Evolutionary conservation across 108 stramenopile genomes (phyloP).

Genomic region (Tribonema minus): DNA sequence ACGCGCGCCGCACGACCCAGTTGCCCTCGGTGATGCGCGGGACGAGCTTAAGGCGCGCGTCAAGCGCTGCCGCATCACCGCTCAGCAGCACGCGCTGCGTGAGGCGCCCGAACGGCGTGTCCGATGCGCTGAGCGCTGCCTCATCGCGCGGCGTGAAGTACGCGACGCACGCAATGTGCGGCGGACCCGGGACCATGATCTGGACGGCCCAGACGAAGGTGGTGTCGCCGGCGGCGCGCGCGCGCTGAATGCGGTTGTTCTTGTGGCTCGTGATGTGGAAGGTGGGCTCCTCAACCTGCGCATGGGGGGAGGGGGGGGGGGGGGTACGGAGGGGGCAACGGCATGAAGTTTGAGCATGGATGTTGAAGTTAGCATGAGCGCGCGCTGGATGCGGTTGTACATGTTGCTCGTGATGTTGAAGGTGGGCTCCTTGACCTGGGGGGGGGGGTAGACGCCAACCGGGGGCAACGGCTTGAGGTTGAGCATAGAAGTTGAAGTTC

Average conservation of each 20-base stretch:
- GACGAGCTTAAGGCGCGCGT: constrained; percentile 83
- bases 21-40: constrained; percentile 83
- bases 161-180: constrained; percentile 39
- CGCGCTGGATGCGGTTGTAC: not conserved
- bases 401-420: not conserved
- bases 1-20: constrained; percentile 80
- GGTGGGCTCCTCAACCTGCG: too few species aligned
- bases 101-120: constrained; percentile 50
- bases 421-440: too few species aligned
- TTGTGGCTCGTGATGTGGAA: not conserved
- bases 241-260: not conserved
- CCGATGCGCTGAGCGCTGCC: too few species aligned
- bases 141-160: constrained; percentile 44
- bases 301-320: too few species aligned
- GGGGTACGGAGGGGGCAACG: not conserved
- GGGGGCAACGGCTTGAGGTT: too few species aligned
- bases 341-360: not conserved
- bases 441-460: too few species aligned
- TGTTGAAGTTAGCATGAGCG: not conserved
- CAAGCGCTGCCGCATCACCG: constrained; percentile 59
- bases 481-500: too few species aligned
- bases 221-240: constrained; percentile 16
- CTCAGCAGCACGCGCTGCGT: constrained; percentile 49
- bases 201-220: constrained; percentile 53
- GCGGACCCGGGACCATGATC: constrained; percentile 53